Evolutionary conservation across 2,329 filamentous ascomycete genomes (phyloP), one percentile per base, ranked within the genome.

Genomic region (Xylariales sp.): DNA sequence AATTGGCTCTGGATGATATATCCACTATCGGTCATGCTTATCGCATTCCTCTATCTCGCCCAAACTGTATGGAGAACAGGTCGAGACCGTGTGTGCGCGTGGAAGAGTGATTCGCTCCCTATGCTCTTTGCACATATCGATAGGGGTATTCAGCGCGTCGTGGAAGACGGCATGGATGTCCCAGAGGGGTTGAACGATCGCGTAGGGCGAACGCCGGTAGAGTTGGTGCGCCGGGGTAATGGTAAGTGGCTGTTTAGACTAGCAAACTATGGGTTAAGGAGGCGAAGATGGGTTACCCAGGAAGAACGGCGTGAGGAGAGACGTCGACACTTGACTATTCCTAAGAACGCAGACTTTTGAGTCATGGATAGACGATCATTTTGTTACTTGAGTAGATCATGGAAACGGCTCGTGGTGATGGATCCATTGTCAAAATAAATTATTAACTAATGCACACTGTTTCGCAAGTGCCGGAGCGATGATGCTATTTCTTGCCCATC

Each of bases 61-160:
- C 47, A 58, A 37, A 64, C 61, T 15, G 56, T 64, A n/a, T 46
- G 51, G 41, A 53, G 52, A n/a, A 57, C 55, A 13, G 54, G 58
- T 18, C 54, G 54, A 19, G 57, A 63, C 38, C 54, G 51, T 4
- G 55, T 66, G 5, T 57, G 53, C 17, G 59, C 56, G 5, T 64
- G 61, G 61, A 66, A 66, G 38, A 50, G 55, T 15, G 56, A 60
- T 30, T 61, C 59, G 11, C 42, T 66, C 38, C 61, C 61, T 2
- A 61, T 66, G 60, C 42, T 65, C 7, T 65, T 65, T 36, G 62
- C 56, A 32, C 53, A 54, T 6, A 57, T 65, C 14, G 56, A 64
- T 29, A 46, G 49, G 5, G 49, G 49, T 18, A 61, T 64, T 21
- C 52, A 59, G 14, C 49, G 42, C 4, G 51, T 50, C 11, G 56